phyloP scores from a whole-genome alignment of 257 asterid species.

The Paulownia fortunei region DNA sequence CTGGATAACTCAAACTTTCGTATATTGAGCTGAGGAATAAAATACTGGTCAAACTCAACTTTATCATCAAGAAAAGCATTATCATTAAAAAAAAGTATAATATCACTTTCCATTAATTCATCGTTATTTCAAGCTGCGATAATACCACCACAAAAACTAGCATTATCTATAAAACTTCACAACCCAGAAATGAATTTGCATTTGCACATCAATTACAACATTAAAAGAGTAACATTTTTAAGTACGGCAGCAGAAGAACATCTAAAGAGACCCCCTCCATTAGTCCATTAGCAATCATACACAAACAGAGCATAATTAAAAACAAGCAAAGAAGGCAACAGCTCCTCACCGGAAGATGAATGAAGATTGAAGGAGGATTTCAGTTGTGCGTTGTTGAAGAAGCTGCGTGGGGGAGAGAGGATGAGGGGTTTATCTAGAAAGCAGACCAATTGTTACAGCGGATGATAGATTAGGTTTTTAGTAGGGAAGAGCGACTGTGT shows the following conservation, averaged over 20 bases:
- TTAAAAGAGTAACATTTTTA: too few species aligned
- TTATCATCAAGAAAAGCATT: not conserved
- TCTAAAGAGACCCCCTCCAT: not conserved
- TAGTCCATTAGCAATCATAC: not conserved
- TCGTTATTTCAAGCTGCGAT: not conserved
- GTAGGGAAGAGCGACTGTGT: slow-evolving; percentile 33
- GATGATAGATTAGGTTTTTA: slow-evolving; percentile 44
- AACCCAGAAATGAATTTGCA: not conserved
- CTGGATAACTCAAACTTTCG: not conserved
- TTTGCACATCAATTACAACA: too few species aligned
- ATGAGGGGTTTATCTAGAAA: slow-evolving; percentile 41
- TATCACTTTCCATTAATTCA: too few species aligned
- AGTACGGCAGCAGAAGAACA: slow-evolving; percentile 36
- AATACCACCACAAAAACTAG: not conserved
- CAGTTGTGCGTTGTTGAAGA: not conserved
- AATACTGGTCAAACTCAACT: not conserved
- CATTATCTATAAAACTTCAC: not conserved
- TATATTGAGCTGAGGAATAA: too few species aligned
- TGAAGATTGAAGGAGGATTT: not conserved
- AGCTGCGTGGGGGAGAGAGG: slow-evolving; percentile 25
- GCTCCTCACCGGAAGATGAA: slow-evolving; percentile 36
- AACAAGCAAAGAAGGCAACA: not conserved
- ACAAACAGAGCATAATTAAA: not conserved
- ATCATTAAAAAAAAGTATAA: not conserved
- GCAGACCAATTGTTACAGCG: slow-evolving; percentile 5